A percentile compares a stretch with the other conserved stretches of the same genome.
These are phyloP conservation scores for Aspergillus nomiae DNA, from an alignment of 2,329 filamentous ascomycete species.

Conservation along the genomic window DNA sequence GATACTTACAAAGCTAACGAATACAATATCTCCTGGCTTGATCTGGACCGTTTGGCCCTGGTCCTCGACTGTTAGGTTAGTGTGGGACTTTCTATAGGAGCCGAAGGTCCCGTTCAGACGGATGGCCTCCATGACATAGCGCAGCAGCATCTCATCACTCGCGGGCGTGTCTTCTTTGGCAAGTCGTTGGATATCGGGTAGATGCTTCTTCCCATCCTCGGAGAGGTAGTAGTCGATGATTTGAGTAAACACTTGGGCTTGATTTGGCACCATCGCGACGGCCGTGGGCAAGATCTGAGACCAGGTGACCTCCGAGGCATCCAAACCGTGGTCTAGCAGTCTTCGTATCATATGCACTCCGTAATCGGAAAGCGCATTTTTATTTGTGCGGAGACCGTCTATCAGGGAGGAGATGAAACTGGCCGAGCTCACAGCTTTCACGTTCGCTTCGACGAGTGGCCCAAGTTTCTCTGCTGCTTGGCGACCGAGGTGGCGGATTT, in stretches of 20 bases:
- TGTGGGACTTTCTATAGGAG: slow-evolving; percentile 59
- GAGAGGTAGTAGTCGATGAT: slow-evolving; percentile 73
- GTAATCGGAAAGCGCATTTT: slow-evolving; percentile 62
- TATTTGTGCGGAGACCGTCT: slow-evolving; percentile 52
- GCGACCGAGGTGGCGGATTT: slow-evolving; percentile 60
- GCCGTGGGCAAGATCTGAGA: slow-evolving; percentile 69
- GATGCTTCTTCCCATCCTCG: slow-evolving; percentile 56
- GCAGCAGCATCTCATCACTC: slow-evolving; percentile 64
- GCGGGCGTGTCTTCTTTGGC: slow-evolving; percentile 59
- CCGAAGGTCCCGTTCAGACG: slow-evolving; percentile 67
- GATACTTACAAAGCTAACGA: slow-evolving; percentile 61
- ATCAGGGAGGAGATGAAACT: slow-evolving; percentile 57
- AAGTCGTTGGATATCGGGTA: slow-evolving; percentile 63
- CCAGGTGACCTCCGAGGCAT: slow-evolving; percentile 68
- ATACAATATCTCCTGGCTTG: slow-evolving; percentile 60
- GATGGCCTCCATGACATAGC: slow-evolving; percentile 72
- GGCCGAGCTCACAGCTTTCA: slow-evolving; percentile 63
- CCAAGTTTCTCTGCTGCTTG: slow-evolving; percentile 63
- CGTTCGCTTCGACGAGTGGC: slow-evolving; percentile 63
- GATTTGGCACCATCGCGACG: slow-evolving; percentile 68
- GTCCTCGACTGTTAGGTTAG: slow-evolving; percentile 54
- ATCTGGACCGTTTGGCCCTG: slow-evolving; percentile 53
- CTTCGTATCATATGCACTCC: slow-evolving; percentile 68
- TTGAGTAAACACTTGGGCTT: slow-evolving; percentile 72
- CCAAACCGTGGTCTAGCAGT: slow-evolving; percentile 65